A percentile compares a stretch with the other conserved stretches of the same genome.
Evolutionary conservation across 805 yeast genomes (phyloP).

Genomic region (Cyberlindnera saturnus): DNA sequence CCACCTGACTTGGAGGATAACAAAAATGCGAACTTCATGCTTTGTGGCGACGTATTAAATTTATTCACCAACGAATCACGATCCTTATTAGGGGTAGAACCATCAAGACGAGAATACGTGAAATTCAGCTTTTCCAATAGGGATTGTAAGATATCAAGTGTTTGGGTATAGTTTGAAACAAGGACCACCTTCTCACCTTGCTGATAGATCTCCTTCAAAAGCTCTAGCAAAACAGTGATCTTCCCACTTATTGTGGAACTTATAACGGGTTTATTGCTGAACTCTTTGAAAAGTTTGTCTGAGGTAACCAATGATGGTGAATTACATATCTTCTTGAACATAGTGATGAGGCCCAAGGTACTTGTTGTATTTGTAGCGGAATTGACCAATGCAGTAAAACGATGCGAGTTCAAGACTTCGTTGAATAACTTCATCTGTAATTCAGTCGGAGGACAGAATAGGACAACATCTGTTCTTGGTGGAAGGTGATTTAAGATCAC

Average conservation of each 20-base stretch:
- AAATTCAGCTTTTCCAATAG: slow-evolving; percentile 44
- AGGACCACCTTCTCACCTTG: slow-evolving; percentile 73
- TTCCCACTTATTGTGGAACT: slow-evolving; percentile 44
- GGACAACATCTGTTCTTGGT: slow-evolving; percentile 64
- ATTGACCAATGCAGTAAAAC: slow-evolving; percentile 20
- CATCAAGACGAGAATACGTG: slow-evolving; percentile 68
- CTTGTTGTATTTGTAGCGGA: slow-evolving; percentile 24
- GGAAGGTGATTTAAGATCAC: slow-evolving; percentile 57
- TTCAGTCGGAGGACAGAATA: slow-evolving; percentile 72
- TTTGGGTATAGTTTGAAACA: slow-evolving; percentile 83
- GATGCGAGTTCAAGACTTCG: slow-evolving; percentile 32
- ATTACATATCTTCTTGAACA: slow-evolving; percentile 77
- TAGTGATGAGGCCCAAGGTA: slow-evolving; percentile 63
- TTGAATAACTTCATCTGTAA: slow-evolving; percentile 53
- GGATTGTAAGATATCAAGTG: slow-evolving; percentile 68
- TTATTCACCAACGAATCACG: slow-evolving; percentile 61
- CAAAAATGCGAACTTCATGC: slow-evolving; percentile 51
- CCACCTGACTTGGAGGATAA: slow-evolving; percentile 93
- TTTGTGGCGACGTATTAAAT: slow-evolving; percentile 34
- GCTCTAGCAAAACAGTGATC: slow-evolving; percentile 47
- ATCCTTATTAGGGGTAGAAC: slow-evolving; percentile 63
- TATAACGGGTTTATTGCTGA: slow-evolving; percentile 4
- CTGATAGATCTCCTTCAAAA: slow-evolving; percentile 38
- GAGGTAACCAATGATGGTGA: slow-evolving; percentile 59
- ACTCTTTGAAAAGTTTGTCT: slow-evolving; percentile 38